phyloP scores from a whole-genome alignment of 192 early-diverging fungal genomes.

The Paraglomus occultum region DNA sequence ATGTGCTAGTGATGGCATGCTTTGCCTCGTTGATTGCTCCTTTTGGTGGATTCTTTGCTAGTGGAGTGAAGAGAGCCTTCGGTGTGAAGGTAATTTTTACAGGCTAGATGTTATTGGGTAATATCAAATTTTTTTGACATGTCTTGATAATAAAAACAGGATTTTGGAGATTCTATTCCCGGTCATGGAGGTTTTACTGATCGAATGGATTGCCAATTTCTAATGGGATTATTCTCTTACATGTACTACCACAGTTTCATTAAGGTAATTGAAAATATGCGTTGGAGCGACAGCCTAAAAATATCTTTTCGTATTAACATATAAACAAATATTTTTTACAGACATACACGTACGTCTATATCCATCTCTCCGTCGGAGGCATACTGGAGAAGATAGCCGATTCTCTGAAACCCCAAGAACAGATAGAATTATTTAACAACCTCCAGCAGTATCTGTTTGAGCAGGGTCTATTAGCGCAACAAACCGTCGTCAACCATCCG shows the following conservation, averaged over 20 bases:
- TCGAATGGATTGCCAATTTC: conserved; percentile 97
- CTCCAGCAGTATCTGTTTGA: conserved; percentile 42
- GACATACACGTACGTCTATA: conserved; percentile 4
- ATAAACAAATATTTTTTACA: neutral
- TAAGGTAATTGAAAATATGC: conserved; percentile 53
- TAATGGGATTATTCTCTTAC: conserved; percentile 93
- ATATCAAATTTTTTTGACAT: neutral
- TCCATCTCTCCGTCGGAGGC: conserved; percentile 32
- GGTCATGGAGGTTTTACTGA: conserved; percentile 98
- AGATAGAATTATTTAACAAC: conserved; percentile 43
- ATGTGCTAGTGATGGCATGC: conserved; percentile 81
- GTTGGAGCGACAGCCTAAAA: conserved; percentile 32
- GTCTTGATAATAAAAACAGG: conserved; percentile 33
- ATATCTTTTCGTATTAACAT: neutral
- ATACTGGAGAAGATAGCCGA: conserved; percentile 35
- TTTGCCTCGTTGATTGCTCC: conserved; percentile 96
- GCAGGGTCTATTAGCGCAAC: conserved; percentile 33
- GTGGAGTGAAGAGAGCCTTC: conserved; percentile 94
- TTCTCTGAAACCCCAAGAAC: conserved; percentile 36
- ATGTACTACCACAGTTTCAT: conserved; percentile 90
- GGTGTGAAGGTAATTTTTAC: conserved; percentile 68
- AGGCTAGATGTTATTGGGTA: neutral
- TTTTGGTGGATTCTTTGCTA: conserved; percentile 98
- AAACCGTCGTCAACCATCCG: no score
- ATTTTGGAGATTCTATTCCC: conserved; percentile 95